Percentiles rank a stretch among this genome's conserved stretches.
Evolutionary conservation across 1,284 basidiomycete genomes (phyloP).

Genomic region (Ustilago tritici): DNA sequence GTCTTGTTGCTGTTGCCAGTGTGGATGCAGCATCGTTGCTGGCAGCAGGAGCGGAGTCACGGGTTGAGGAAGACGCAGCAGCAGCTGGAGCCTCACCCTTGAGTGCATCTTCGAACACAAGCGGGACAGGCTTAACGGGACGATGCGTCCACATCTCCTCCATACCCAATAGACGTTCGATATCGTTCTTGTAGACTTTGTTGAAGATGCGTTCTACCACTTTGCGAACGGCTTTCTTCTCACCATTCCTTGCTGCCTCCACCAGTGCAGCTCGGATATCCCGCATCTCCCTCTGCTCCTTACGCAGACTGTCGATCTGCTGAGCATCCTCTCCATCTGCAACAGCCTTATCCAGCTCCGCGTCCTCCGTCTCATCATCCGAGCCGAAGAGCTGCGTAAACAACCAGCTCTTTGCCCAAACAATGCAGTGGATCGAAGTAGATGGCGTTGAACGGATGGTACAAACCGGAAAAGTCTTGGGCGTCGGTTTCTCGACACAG

Average conservation of each 20-base stretch:
- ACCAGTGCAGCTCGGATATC: slow-evolving; percentile 76
- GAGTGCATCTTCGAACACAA: slow-evolving; percentile 81
- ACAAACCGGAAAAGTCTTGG: slow-evolving; percentile 96
- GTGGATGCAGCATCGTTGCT: not conserved
- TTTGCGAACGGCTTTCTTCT: slow-evolving; percentile 68
- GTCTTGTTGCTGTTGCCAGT: slow-evolving; percentile 1
- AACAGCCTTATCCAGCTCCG: slow-evolving; percentile 85
- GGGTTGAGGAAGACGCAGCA: not conserved
- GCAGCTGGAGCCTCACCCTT: slow-evolving; percentile 9
- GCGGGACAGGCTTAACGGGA: slow-evolving; percentile 79
- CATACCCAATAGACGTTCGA: slow-evolving; percentile 90
- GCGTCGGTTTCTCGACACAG: slow-evolving; percentile 78
- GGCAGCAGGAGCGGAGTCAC: not conserved
- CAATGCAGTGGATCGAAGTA: slow-evolving; percentile 97
- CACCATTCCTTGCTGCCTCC: slow-evolving; percentile 34
- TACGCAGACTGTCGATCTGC: slow-evolving; percentile 89
- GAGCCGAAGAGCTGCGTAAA: slow-evolving; percentile 73
- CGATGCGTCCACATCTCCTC: slow-evolving; percentile 97
- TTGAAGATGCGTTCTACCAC: slow-evolving; percentile 83
- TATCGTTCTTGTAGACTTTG: slow-evolving; percentile 91
- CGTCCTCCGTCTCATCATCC: slow-evolving; percentile 69
- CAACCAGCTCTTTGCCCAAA: slow-evolving; percentile 99
- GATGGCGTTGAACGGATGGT: slow-evolving; percentile 97
- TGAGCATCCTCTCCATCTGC: slow-evolving; percentile 87
- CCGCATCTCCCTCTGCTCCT: slow-evolving; percentile 89